Evolutionary conservation across 495 filamentous ascomycete genomes (phyloP), one percentile per base, ranked within the genome.

Genomic region (Letharia columbiana): DNA sequence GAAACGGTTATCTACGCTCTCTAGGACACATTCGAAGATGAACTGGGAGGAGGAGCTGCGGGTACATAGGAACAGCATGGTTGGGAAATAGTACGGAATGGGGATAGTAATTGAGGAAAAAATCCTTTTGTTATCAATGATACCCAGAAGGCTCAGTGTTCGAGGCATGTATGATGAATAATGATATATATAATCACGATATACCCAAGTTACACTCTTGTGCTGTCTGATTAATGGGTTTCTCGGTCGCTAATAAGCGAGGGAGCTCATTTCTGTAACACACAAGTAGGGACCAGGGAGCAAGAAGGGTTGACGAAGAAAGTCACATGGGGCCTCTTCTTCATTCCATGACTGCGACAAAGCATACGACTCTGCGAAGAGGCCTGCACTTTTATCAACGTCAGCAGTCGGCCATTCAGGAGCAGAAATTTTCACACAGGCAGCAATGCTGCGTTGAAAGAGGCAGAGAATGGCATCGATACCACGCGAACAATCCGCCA

Each of bases 21-120:
- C 64, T 7, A 64, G 63, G 63, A 61, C 63, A 18, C 60, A 69
- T 41, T 66, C 63, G 18, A 64, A 10, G 44, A 59, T n/a, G 44
- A 50, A 67, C 62, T 62, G 66, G 52, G 65, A 64, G 41, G 60
- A 64, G 23, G 45, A 67, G 23, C 17, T 42, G 44, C 39, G 28
- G 20, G 47, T n/a, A 41, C n/a, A 61, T 59, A 56, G 42, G 31
- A 60, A 52, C 2, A 60, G 56, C 13, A 60, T 28, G 49, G 49
- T 56, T 56, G 28, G 52, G 10, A 56, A 6, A 10, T 56, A 56
- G 15, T 56, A 6, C 0, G 52, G 18, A 56, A 7, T 23, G 4
- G 28, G 28, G 31, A 8, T 17, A 9, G 31, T 3, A 6, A 17
- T 35, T 13, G 33, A 1, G 4, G 23, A 28, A 28, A 0, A 28